Base-by-base conservation (phyloP, 805 yeast genomes). In the Alloascoidea hylecoeti region DNA sequence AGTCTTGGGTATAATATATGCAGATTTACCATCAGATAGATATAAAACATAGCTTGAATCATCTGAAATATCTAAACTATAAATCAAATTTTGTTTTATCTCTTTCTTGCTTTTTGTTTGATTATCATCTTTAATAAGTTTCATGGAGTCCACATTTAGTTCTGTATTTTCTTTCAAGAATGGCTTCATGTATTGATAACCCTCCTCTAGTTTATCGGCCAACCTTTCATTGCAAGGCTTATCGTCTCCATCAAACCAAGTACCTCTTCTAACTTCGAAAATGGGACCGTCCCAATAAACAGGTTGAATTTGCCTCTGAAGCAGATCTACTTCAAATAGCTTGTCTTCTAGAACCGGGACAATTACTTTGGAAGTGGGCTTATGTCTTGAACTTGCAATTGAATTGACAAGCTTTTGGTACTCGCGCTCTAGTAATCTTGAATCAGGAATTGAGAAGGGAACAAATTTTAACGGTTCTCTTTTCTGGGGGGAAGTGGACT, bases 271-370 rank as follows among this genome's bases (percentile, higher is more conserved):
- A 1, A 89, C 79, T 42, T 82, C 86, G 51, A 76, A 89, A 0
- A 63, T 58, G 0, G 96, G 92, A 1, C 96, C 96, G 4, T 73
- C 75, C 96, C 96, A 89, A 52, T 76, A 89, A 0, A 77, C 68
- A 0, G 97, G 94, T 2, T 57, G 45, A 48, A 88, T 53, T 36
- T 64, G 66, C 55, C 75, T 65, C 4, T 58, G 55, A 0, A 50
- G 44, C 15, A 89, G 42, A 48, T 84, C 74, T 3, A 85, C 95
- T 48, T 75, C 72, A 48, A 81, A 82, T 17, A 89, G 60, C 16
- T 72, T 70, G 50, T 88, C 97, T 48, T 84, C 95, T 50, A 78
- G 78, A 1, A 89, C 96, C 1, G 70, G 68, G 2, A 80, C 70
- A 9, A 23, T 23, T 23, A 23, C n/a, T 9, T 14, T 23, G 34